Evolutionary conservation across 208 protist species (phyloP), one percentile per base, ranked within the genome.

Genomic region (Acanthamoeba healyi): DNA sequence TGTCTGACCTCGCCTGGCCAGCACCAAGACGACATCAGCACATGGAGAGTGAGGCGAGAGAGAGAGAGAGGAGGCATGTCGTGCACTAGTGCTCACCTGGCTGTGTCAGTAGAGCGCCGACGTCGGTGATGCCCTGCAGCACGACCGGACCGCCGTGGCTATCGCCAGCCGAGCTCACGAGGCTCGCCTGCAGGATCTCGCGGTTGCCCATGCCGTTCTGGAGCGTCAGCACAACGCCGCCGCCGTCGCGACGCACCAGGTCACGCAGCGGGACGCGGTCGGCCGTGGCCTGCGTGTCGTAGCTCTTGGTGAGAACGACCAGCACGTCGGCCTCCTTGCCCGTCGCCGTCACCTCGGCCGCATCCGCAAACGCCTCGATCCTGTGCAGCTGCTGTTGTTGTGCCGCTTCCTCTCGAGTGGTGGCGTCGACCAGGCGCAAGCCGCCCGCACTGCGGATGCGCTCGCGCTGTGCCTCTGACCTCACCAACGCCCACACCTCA

Each of bases 171-270:
- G 63, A 72, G 12, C 29, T 72, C 26, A 15, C 9, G 63, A 72
- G 12, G 29, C 63, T 38, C 63, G 12, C 19, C 63, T 15, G 22
- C 12, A 72, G 12, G 12, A 72, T 72, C 63, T 72, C 63, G 12
- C 63, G 63, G 63, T 72, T 72, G 12, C 63, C 63, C 63, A 72
- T 72, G 15, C 63, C 63, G 29, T 72, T 72, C n/a, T 72, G 63
- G 29, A 72, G 63, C 10, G 63, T 72, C 10, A 72, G 63, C 26
- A 72, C 63, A 10, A 72, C 10, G 15, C 63, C 19, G 63, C 12
- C 12, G 12, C 26, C n/a, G 9, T 26, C 29, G n/a, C 63, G 26
- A 72, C n/a, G n/a, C n/a, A n/a, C n/a, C n/a, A n/a, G n/a, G 63
- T 38, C 10, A 9, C 15, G n/a, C 15, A 72, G 63, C 10, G 19